phyloP scores from a whole-genome alignment of 2,329 filamentous ascomycete species.

The Verticillium isaacii region DNA sequence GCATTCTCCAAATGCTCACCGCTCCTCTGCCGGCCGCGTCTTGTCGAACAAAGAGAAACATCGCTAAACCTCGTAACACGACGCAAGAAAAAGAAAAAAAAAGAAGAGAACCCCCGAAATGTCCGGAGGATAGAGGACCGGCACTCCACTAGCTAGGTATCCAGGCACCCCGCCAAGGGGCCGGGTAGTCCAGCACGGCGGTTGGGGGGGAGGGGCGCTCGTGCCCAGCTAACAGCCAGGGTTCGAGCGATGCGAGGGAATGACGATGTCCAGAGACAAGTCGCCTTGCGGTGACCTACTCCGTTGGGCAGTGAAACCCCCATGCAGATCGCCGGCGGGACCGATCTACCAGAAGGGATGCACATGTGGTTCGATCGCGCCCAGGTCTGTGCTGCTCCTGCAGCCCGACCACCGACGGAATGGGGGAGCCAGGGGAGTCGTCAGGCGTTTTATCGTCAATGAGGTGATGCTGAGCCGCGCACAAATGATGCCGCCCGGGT shows the following conservation, averaged over 20 bases:
- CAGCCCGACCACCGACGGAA: not conserved
- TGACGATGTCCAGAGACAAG: not conserved
- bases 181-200: not conserved
- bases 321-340: no score
- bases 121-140: not conserved
- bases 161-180: not conserved
- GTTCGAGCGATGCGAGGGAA: not conserved
- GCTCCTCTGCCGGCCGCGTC: not conserved
- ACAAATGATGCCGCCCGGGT: constrained; percentile 11
- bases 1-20: not conserved
- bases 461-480: constrained; percentile 9
- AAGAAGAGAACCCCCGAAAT: not conserved
- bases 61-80: constrained; percentile 4
- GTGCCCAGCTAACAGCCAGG: not conserved
- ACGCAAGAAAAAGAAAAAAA: not conserved
- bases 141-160: not conserved
- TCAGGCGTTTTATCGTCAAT: constrained; percentile 30
- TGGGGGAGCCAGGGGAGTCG: constrained; percentile 16
- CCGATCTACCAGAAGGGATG: no score
- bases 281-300: not conserved
- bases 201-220: not conserved
- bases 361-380: no score
- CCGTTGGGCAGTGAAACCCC: not conserved
- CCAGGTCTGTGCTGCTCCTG: not conserved
- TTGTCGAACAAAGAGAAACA: constrained; percentile 8